These are phyloP conservation scores for Pterulicium gracile DNA, from an alignment of 1,284 basidiomycete genomes.

Conservation along the genomic window DNA sequence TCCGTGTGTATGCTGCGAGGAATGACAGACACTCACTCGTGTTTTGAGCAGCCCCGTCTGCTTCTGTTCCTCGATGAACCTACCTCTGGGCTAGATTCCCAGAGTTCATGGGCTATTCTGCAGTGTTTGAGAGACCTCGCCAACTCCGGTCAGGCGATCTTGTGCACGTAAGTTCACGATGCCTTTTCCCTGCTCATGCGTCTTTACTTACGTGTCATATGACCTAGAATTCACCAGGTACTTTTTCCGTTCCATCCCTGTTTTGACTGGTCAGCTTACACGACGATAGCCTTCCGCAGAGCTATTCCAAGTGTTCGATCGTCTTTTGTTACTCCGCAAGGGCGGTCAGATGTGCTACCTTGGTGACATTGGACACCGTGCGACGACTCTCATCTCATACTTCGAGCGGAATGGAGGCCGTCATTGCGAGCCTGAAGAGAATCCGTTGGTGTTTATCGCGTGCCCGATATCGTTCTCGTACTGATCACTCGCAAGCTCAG, in stretches of 20 bases:
- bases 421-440: conserved; percentile 16
- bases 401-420: conserved; percentile 39
- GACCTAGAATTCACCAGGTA: conserved; percentile 25
- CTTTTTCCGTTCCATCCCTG: not conserved
- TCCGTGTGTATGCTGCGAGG: conserved; percentile 54
- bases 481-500: conserved; percentile 7
- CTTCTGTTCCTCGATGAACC: conserved; percentile 65
- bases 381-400: conserved; percentile 36
- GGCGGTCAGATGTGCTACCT: conserved; percentile 53
- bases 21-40: conserved; percentile 40
- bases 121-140: conserved; percentile 74
- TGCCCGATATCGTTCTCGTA: not conserved
- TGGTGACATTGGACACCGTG: conserved; percentile 42
- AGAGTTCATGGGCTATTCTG: conserved; percentile 83
- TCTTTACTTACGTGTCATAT: not conserved
- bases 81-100: conserved; percentile 77
- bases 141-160: conserved; percentile 63
- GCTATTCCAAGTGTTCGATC: conserved; percentile 58
- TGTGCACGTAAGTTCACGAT: conserved; percentile 62
- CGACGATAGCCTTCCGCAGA: conserved; percentile 65
- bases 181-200: conserved; percentile 16
- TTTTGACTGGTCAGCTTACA: conserved; percentile 1
- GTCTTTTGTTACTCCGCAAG: conserved; percentile 34
- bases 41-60: conserved; percentile 32
- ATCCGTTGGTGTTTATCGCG: conserved; percentile 14